These are phyloP conservation scores for Saccharomyces pastorianus DNA, from an alignment of 1,139 yeast species.

Conservation along the genomic window DNA sequence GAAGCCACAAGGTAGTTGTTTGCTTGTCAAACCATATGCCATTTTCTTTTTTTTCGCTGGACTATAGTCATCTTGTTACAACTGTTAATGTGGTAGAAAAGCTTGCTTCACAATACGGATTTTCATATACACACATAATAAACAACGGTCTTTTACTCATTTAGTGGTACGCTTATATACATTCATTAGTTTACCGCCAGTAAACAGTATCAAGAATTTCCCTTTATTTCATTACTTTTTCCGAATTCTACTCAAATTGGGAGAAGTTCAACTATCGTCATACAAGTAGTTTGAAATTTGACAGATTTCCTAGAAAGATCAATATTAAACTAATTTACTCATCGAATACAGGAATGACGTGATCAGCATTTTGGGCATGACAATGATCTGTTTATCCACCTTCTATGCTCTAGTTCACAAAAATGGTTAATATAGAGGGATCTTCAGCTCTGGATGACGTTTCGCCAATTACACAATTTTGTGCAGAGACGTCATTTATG, in stretches of 20 bases:
- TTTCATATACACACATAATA: no score
- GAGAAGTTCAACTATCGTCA: not conserved
- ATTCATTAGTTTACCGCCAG: not conserved
- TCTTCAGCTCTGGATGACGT: not conserved
- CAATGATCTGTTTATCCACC: not conserved
- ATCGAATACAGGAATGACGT: not conserved
- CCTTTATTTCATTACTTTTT: not conserved
- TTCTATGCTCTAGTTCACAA: not conserved
- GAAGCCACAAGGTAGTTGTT: no score
- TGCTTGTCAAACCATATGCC: no score
- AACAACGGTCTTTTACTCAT: not conserved
- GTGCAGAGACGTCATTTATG: not conserved
- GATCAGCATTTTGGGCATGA: not conserved
- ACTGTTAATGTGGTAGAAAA: no score
- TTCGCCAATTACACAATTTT: not conserved
- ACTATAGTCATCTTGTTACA: not conserved
- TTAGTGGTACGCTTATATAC: not conserved
- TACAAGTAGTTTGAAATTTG: not conserved
- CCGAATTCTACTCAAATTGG: not conserved
- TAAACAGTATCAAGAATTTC: not conserved
- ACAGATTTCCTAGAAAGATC: not conserved
- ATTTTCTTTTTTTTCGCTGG: not conserved
- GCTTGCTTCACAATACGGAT: not conserved
- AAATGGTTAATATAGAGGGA: not conserved
- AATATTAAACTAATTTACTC: no score